These are phyloP conservation scores for Saccharomycopsis fibuligera DNA, from an alignment of 805 yeast species.

Conservation along the genomic window DNA sequence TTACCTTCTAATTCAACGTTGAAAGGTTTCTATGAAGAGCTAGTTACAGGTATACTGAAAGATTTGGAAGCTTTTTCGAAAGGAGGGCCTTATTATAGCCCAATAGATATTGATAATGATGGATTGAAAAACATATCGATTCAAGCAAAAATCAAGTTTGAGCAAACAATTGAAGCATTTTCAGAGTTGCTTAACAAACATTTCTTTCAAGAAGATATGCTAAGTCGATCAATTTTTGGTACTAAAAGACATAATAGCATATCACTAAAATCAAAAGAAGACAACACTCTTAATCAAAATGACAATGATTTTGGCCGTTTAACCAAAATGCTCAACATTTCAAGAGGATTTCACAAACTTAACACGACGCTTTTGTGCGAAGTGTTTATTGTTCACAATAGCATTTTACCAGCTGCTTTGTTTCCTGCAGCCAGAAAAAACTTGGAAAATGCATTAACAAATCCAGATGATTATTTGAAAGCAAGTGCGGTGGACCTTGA, in stretches of 20 bases:
- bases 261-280: neutral
- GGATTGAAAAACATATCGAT: constrained; percentile 10
- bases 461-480: constrained; percentile 6
- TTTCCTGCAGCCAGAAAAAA: constrained; percentile 10
- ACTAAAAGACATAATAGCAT: neutral
- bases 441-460: constrained; percentile 11
- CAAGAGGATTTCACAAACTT: constrained; percentile 4
- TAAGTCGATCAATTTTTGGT: neutral
- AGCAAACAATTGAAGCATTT: constrained; percentile 9
- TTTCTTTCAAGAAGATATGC: constrained; percentile 7
- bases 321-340: neutral
- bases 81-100: constrained; percentile 7
- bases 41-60: neutral
- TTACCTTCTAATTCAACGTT: neutral
- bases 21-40: neutral
- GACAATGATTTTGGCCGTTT: neutral
- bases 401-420: neutral
- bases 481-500: too few species aligned
- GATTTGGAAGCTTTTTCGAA: neutral
- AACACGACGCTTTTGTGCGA: constrained; percentile 1
- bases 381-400: constrained; percentile 3
- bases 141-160: constrained; percentile 13
- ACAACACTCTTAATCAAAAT: neutral
- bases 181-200: neutral
- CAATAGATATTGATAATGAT: constrained; percentile 3